Percentiles rank a stretch among this genome's conserved stretches.
Evolutionary conservation across 192 early-diverging fungal genomes (phyloP).

Genomic region (Linnemannia exigua): DNA sequence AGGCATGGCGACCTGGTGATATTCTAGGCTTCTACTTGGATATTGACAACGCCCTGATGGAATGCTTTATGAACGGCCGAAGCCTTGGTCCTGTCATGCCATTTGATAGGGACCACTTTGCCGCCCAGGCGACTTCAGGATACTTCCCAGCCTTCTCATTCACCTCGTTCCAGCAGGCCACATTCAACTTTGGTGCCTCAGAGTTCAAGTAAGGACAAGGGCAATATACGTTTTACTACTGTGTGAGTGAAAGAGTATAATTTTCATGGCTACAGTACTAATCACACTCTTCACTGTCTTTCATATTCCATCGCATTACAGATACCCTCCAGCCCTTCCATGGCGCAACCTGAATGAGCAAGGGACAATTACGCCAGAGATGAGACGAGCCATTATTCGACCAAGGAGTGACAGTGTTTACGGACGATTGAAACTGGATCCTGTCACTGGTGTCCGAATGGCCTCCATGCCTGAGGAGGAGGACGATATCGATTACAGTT

Average conservation of each 20-base stretch:
- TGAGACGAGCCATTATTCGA: constrained; percentile 44
- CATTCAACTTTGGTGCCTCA: constrained; percentile 76
- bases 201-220: constrained; percentile 47
- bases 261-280: neutral
- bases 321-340: constrained; percentile 55
- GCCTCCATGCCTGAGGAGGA: constrained; percentile 40
- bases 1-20: constrained; percentile 69
- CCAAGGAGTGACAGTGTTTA: constrained; percentile 54
- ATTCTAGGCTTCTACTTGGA: constrained; percentile 71
- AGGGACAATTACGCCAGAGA: constrained; percentile 43
- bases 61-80: constrained; percentile 77
- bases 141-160: constrained; percentile 82
- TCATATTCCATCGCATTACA: constrained; percentile 2
- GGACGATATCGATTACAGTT: constrained; percentile 46
- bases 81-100: constrained; percentile 70
- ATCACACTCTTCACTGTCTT: neutral
- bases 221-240: neutral
- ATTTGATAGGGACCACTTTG: constrained; percentile 49
- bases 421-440: constrained; percentile 54
- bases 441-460: constrained; percentile 29
- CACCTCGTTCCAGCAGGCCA: constrained; percentile 78
- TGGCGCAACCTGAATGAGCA: constrained; percentile 53
- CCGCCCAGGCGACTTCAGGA: constrained; percentile 53
- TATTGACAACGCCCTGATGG: constrained; percentile 71
- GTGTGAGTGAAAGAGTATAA: neutral